phyloP scores from a whole-genome alignment of 2,329 filamentous ascomycete species.

The Sporothrix pseudoabietina region DNA sequence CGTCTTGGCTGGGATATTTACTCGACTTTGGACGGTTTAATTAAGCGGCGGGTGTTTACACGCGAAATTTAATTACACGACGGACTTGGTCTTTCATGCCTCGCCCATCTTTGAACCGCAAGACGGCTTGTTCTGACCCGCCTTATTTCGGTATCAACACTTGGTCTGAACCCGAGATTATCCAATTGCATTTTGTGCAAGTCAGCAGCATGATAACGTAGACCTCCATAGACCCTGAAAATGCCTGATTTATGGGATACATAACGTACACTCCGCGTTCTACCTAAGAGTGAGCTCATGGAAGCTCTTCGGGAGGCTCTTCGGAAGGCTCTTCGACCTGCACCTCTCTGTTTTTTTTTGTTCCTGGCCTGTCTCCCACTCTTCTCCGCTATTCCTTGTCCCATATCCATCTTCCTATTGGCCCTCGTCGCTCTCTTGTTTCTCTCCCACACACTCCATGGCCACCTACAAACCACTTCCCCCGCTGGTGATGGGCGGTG shows the following conservation, averaged over 20 bases:
- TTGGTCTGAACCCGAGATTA: not conserved
- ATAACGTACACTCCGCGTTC: not conserved
- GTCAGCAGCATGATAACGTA: not conserved
- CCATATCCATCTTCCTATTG: not conserved
- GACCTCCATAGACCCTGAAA: not conserved
- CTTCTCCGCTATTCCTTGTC: not conserved
- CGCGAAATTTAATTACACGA: not conserved
- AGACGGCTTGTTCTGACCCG: not conserved
- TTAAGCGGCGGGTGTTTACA: not conserved
- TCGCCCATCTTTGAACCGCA: not conserved
- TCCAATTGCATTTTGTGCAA: not conserved
- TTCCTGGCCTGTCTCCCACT: not conserved
- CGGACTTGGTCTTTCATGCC: not conserved
- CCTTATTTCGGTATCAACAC: not conserved
- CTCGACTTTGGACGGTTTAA: not conserved
- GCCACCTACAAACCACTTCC: not conserved
- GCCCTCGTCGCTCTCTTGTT: not conserved
- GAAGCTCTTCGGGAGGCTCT: not conserved
- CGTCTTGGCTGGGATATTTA: not conserved
- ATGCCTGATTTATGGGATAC: not conserved
- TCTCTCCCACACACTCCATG: not conserved
- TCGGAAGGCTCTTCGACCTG: too few relatives aligned
- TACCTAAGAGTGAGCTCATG: not conserved
- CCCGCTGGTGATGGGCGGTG: constrained; percentile 50
- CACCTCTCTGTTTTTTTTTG: too few relatives aligned